Base-by-base conservation (phyloP, 73 alveolate species). In the Paramecium tetraurelia region DNA sequence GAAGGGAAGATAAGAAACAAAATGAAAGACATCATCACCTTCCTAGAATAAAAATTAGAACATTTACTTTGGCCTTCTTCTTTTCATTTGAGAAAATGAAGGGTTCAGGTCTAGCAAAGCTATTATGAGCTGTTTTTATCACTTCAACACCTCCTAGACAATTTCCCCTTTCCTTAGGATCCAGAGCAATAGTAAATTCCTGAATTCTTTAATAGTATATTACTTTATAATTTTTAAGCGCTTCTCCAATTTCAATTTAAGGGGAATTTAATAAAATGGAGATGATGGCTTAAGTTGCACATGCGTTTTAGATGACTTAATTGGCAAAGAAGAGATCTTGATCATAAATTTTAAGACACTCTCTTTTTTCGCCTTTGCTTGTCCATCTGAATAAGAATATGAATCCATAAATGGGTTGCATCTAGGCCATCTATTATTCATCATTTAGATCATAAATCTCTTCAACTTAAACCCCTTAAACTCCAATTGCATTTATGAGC, bases 271-370 rank as follows among this genome's bases (percentile, higher is more conserved):
- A 80, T 4, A 98, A 92, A 36, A 98, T 92, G 10, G 98, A 93
- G 16, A 97, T 92, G 86, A 98, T 95, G 7, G 99, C 99, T 93
- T 98, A 95, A 7, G 99, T 98, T 33, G 99, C 99, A 92, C 99
- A 97, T 8, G 99, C 99, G 93, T 98, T 97, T 58, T 93, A 92
- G 76, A 98, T 94, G 38, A 96, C 98, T 96, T 98, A 95, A 80
- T 96, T 96, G 6, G 99, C 99, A 92, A 97, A 98, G 94, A 98
- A 98, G 41, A 98, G 95, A 58, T 95, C 99, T 9, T 96, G 94
- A 86, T 98, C 99, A 95, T 98, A 98, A 58, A 84, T 93, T 59
- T 76, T 50, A 72, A 95, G 94, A 20, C 93, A 93, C 44, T 95
- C 97, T 86, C 98, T 92, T 69, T 95, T 89, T 36, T 96, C 99